These are phyloP conservation scores for Gymnopus androsaceus DNA, from an alignment of 1,284 basidiomycete genomes.

Conservation along the genomic window DNA sequence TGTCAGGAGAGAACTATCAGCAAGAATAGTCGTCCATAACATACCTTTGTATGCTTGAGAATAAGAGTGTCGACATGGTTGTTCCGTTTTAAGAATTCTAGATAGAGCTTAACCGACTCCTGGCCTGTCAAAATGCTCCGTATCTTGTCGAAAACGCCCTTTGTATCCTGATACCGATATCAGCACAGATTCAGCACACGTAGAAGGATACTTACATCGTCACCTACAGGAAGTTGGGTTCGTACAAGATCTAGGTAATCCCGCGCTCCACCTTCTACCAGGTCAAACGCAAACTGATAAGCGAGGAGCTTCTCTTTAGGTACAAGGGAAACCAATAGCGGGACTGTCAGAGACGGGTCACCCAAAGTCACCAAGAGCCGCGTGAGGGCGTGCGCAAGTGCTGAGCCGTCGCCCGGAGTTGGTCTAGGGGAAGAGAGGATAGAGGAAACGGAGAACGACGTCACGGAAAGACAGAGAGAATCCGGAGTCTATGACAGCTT, in stretches of 20 bases:
- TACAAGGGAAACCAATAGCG: constrained; percentile 71
- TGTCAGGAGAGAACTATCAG: constrained; percentile 4
- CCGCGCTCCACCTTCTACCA: constrained; percentile 90
- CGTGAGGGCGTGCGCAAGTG: constrained; percentile 75
- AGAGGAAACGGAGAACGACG: constrained; percentile 81
- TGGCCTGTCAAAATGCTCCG: constrained; percentile 85
- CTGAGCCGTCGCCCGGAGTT: constrained; percentile 68
- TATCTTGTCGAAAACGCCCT: constrained; percentile 68
- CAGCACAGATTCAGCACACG: constrained; percentile 15
- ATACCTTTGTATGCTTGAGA: constrained; percentile 87
- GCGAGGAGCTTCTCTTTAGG: constrained; percentile 76
- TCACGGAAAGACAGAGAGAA: constrained; percentile 82
- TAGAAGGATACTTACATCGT: constrained; percentile 46
- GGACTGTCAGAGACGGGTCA: constrained; percentile 72
- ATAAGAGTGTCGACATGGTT: constrained; percentile 91
- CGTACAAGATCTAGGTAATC: constrained; percentile 83
- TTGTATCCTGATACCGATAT: constrained; percentile 48
- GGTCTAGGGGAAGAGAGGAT: constrained; percentile 81
- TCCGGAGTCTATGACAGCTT: constrained; percentile 82
- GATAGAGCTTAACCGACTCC: constrained; percentile 87
- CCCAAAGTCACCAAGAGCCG: constrained; percentile 88
- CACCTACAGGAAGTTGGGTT: constrained; percentile 64
- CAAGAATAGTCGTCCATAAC: neutral
- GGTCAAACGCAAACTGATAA: constrained; percentile 92
- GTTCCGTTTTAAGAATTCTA: constrained; percentile 92